Base-by-base conservation (phyloP, 768 basidiomycete species). In the Mycena vulgaris region DNA sequence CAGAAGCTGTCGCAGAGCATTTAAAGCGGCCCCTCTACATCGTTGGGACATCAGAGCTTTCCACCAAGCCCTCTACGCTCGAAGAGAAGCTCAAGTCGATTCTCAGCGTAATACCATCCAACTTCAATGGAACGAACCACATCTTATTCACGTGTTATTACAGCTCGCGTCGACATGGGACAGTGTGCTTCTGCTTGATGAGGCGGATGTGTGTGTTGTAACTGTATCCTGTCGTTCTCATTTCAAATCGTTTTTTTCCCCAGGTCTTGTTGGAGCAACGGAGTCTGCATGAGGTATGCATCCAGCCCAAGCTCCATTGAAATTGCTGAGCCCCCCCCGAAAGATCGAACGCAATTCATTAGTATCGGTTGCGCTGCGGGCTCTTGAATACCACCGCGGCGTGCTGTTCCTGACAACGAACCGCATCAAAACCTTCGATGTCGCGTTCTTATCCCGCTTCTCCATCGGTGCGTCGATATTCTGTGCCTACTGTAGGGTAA, bases 321-420 rank as follows among this genome's bases (percentile, higher is more conserved):
- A 6, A 8, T 47, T 25, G 28, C 19, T 42, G 10, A 37, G 30
- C 9, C 19, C 16, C n/a, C 4, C 0, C 31, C 6, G 5, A 48
- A 16, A 67, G 66, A 68, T 78, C n/a, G 53, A 70, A 28, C 68
- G 78, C 28, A 79, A 78, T 55, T 72, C 77, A 0, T 47, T 79
- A 52, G 78, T 79, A 9, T 74, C 74, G 2, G 75, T 75, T 14
- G 75, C 74, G 72, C 71, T 81, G 8, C 79, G 80, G 3, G 69
- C 79, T 58, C 63, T 83, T 23, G 78, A 82, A 72, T 80, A 80
- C 68, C 80, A 82, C 71, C 75, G 77, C 39, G 83, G 83, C 30
- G 79, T 84, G 45, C 77, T 83, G 33, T 80, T 83, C 75, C 76
- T 84, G 60, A 83, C 83, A 13, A 83, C 82, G 14, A 83, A 83